Evolutionary conservation across 2,329 filamentous ascomycete genomes (phyloP), one percentile per base, ranked within the genome.

Genomic region (Microascus cirrosus): DNA sequence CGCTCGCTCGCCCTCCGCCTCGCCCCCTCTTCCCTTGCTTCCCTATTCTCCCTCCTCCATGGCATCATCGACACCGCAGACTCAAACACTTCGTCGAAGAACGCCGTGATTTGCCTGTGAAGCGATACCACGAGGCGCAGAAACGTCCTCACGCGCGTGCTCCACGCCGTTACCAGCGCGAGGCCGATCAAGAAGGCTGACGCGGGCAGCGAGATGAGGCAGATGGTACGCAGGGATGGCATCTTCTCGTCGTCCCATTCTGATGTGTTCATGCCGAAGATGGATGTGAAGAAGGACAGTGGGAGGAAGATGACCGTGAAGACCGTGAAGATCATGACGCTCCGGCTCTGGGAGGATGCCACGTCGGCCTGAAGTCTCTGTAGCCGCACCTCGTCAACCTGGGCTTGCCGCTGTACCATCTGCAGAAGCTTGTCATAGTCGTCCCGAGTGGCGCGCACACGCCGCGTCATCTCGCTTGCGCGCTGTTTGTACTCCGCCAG

Each of bases 391-490:
- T 86, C 83, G 63, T 85, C 82, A 1, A 86, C 81, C 63, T 86
- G 83, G 0, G 83, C 82, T 63, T 86, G 82, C 18, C 83, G 81
- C 65, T 86, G 83, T 48, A 84, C 82, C 75, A 86, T 83, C 66
- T 86, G 82, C 13, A 86, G 77, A 5, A 86, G 74, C 61, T 84
- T 84, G 63, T 85, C 82, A 61, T 84, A 85, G 61, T 84, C 82
- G 53, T 80, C 81, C 45, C 83, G 74, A 2, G 82, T 83, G 3
- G 72, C 71, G 13, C 79, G 75, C 1, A 83, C 81, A n/a, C 81
- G 73, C 39, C 76, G 71, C 7, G 78, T 71, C 83, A 86, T 85
- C 56, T 84, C 80, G 2, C 69, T 68, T 0, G 80, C 72, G 59
- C 80, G 76, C 22, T 74, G 73, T 18, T 73, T 74, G 64, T 85